Evolutionary conservation across 306 rosid species (phyloP).

Genomic region (Luffa aegyptiaca): DNA sequence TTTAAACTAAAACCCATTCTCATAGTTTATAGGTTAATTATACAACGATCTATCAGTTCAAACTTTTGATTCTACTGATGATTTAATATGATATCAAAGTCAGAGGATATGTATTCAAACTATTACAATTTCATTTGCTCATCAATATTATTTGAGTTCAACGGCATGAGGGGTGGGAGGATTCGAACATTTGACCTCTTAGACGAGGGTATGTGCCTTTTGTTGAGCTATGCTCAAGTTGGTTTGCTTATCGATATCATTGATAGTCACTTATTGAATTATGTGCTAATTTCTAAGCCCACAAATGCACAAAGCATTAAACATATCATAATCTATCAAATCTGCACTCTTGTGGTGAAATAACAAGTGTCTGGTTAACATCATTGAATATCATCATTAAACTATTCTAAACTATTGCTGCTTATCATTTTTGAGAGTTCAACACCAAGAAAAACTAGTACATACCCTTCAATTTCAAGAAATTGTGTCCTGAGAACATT

Average conservation of each 20-base stretch:
- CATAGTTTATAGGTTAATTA: not conserved
- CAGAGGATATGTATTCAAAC: not conserved
- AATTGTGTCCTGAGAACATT: constrained; percentile 59
- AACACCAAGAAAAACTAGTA: not conserved
- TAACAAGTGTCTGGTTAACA: not conserved
- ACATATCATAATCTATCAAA: not conserved
- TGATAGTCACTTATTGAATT: too few relatives aligned
- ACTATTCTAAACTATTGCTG: not conserved
- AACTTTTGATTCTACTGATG: not conserved
- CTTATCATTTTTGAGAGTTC: not conserved
- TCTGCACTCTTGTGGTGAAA: not conserved
- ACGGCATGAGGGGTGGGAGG: not conserved
- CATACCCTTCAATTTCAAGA: constrained; percentile 74
- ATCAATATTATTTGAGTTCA: too few relatives aligned
- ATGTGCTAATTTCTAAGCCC: not conserved
- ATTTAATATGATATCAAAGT: not conserved
- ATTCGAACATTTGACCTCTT: not conserved
- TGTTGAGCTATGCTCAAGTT: not conserved
- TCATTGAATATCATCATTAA: not conserved
- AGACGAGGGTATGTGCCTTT: not conserved
- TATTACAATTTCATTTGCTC: not conserved
- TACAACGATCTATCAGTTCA: not conserved
- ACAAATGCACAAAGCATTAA: not conserved
- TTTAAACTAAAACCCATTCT: not conserved
- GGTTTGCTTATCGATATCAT: too few relatives aligned